phyloP scores from a whole-genome alignment of 495 filamentous ascomycete species.

The Letharia lupina region DNA sequence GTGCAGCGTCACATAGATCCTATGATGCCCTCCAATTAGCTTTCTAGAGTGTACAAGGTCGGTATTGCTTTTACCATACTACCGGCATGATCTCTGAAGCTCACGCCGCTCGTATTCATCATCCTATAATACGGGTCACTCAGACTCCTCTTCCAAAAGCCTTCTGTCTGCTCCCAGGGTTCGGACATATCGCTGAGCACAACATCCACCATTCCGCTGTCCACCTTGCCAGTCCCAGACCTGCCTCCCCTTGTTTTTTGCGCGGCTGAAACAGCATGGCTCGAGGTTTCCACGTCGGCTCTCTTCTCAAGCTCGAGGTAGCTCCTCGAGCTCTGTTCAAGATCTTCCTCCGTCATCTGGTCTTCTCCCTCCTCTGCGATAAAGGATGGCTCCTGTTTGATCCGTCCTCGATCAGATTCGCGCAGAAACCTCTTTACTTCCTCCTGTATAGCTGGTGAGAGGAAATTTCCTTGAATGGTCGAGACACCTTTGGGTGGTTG shows the following conservation, averaged over 20 bases:
- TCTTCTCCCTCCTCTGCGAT: conserved; percentile 31
- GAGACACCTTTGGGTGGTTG: conserved; percentile 83
- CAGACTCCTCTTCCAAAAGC: conserved; percentile 75
- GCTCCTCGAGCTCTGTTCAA: conserved; percentile 18
- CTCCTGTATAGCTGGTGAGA: conserved; percentile 57
- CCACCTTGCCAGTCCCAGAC: conserved; percentile 16
- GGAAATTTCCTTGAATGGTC: conserved; percentile 89
- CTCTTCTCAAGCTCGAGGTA: conserved; percentile 33
- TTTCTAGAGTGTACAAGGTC: neutral
- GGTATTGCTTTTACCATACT: conserved; percentile 64
- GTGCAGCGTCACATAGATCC: conserved; percentile 82
- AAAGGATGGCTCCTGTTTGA: conserved; percentile 20
- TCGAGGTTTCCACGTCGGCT: conserved; percentile 8
- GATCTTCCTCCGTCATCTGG: conserved; percentile 21
- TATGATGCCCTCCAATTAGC: conserved; percentile 28
- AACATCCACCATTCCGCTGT: conserved; percentile 69
- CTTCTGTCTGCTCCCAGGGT: conserved; percentile 76
- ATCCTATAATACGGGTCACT: conserved; percentile 92
- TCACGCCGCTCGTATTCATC: conserved; percentile 94
- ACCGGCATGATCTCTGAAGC: conserved; percentile 79
- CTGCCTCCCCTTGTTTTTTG: neutral
- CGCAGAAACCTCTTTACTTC: conserved; percentile 67
- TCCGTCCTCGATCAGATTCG: conserved; percentile 53
- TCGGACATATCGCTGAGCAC: conserved; percentile 98
- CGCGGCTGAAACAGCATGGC: neutral